Conservation (phyloP, 1,284 basidiomycete species). For the Malassezia globosa region DNA sequence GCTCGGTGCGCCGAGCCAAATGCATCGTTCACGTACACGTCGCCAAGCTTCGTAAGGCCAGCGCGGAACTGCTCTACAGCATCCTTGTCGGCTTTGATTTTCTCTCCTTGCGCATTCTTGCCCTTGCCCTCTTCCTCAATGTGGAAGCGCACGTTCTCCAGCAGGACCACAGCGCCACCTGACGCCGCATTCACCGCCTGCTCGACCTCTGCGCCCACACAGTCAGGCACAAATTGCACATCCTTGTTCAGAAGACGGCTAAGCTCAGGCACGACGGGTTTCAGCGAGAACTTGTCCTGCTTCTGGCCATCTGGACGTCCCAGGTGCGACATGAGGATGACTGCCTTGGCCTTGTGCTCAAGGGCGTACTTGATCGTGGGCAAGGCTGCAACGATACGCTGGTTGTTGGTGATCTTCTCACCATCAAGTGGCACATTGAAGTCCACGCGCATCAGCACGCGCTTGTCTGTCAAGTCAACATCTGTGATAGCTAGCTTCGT, state of each 20-base stretch:
- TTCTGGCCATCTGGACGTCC: constrained; percentile 91
- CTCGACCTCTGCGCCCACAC: constrained; percentile 75
- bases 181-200: constrained; percentile 60
- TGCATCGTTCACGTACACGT: constrained; percentile 96
- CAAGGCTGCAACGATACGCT: constrained; percentile 87
- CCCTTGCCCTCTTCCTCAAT: constrained; percentile 91
- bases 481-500: constrained; percentile 71
- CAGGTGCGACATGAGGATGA: constrained; percentile 94
- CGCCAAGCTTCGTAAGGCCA: constrained; percentile 77
- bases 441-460: constrained; percentile 64
- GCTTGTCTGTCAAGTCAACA: constrained; percentile 75
- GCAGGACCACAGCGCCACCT: constrained; percentile 71
- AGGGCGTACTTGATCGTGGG: constrained; percentile 93
- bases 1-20: constrained; percentile 97
- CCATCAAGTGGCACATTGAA: constrained; percentile 86
- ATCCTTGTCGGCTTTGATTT: constrained; percentile 77
- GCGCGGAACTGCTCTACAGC: constrained; percentile 75
- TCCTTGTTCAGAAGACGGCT: constrained; percentile 47
- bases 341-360: constrained; percentile 68
- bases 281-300: constrained; percentile 79
- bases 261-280: constrained; percentile 58
- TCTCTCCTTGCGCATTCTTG: constrained; percentile 83
- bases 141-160: constrained; percentile 97
- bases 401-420: constrained; percentile 84
- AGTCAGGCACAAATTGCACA: constrained; percentile 72